Conservation (phyloP, 805 yeast species). For the Lachancea lanzarotensis region DNA sequence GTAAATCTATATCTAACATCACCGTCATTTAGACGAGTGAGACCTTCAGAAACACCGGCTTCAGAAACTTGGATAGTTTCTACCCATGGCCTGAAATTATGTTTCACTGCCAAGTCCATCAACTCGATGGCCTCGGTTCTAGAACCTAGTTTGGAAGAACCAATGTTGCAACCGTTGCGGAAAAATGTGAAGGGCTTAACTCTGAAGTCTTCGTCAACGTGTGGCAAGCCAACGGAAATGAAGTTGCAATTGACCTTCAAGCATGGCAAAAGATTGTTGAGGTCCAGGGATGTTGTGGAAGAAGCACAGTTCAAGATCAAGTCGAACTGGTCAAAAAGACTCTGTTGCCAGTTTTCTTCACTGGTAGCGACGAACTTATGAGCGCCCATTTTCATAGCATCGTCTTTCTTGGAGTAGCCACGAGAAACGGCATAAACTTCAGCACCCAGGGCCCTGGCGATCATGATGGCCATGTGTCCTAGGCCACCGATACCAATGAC, state of each 20-base stretch:
- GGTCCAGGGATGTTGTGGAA: conserved; percentile 43
- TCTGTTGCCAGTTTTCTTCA: conserved; percentile 33
- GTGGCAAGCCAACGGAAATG: conserved; percentile 65
- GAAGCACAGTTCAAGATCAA: conserved; percentile 41
- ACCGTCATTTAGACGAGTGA: conserved; percentile 47
- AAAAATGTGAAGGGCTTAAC: conserved; percentile 47
- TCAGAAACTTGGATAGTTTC: conserved; percentile 52
- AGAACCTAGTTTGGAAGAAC: conserved; percentile 56
- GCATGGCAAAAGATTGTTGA: conserved; percentile 41
- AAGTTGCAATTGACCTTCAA: conserved; percentile 55
- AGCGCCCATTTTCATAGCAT: conserved; percentile 41
- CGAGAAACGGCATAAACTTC: conserved; percentile 45
- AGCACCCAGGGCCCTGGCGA: conserved; percentile 47
- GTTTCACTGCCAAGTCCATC: conserved; percentile 56
- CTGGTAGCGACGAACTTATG: conserved; percentile 45
- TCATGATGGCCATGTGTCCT: conserved; percentile 41
- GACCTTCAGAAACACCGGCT: conserved; percentile 47
- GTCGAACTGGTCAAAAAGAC: conserved; percentile 34
- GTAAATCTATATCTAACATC: conserved; percentile 62
- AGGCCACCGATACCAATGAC: conserved; percentile 43
- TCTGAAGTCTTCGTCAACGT: conserved; percentile 33
- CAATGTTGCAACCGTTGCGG: conserved; percentile 43
- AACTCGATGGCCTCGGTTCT: conserved; percentile 60
- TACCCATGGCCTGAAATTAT: conserved; percentile 55
- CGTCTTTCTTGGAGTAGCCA: conserved; percentile 36